Evolutionary conservation across 1,284 basidiomycete species (phyloP), one percentile per base, ranked within the genome.

Genomic region (Agroathelia rolfsii): DNA sequence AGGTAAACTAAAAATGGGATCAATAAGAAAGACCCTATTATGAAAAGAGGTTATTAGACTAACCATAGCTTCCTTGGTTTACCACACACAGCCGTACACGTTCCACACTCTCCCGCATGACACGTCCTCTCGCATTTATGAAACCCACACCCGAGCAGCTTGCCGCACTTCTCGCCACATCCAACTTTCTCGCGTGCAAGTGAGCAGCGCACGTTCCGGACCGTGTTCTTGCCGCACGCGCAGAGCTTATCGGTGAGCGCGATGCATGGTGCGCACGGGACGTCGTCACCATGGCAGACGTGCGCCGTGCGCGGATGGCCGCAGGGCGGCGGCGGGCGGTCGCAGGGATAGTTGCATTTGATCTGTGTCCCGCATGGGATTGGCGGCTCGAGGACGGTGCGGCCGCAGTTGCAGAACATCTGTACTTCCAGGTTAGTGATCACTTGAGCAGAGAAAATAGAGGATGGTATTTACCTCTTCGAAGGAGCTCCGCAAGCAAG

Each of bases 401-500:
- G 68, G 0, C 82, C 83, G 51, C 92, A 95, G 34, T 72, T 58
- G 49, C 90, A 95, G 13, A 80, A 56, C 41, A 90, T 62, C 76
- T 85, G 27, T 4, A 38, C 34, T 20, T 24, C 31, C 25, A 24
- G 24, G 22, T 48, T 6, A 41, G 37, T 27, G 37, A 32, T n/a
- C 13, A 9, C 23, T 19, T 35, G 9, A 14, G 22, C 25, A 25
- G 15, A 23, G 8, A 19, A 34, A 18, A 28, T 8, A 11, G 29
- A 28, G 4, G 16, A n/a, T 9, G 15, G 26, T 5, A 55, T 65
- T 27, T 40, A 81, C 80, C 70, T 95, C 92, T 35, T 93, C 88
- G 43, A 92, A 96, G 0, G 80, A 80, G 22, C 87, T 89, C 47
- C 77, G 69, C 32, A 93, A 61, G 56, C 92, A 95, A 8, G 77